Evolutionary conservation across 257 asterid species (phyloP), one percentile per base, ranked within the genome.

Genomic region (Petunia axillaris): DNA sequence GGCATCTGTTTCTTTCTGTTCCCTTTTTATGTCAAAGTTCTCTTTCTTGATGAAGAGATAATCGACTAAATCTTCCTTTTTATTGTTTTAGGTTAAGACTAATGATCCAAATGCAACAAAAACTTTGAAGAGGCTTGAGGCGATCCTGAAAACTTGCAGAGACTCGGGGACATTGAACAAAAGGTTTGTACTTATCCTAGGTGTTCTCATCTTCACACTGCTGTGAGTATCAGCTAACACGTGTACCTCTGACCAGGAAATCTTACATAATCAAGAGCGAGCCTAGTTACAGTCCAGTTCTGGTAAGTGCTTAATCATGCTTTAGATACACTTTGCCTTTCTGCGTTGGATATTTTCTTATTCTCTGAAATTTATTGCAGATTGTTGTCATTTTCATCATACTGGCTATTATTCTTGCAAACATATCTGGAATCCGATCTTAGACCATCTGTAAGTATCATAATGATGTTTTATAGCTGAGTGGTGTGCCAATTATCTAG

Each of bases 21-120:
- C 59, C 16, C 2, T 25, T 25, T 35, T 35, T 8, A 36, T 71
- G 41, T 46, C 77, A 25, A 48, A 50, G 59, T 48, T 48, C 8
- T 25, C 13, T 4, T 50, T 73, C 44, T 35, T 50, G 35, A 73
- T 73, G 62, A 35, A 35, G 25, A 73, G 60, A 0, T 10, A 25
- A 16, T 16, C 43, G 10, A 46, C 77, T 48, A 73, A 71, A 73
- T 10, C 44, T 73, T 3, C 62, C 5, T 50, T 71, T 36, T 38
- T 78, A 38, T 50, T 63, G 48, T 70, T 78, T 5, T 82, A 95
- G 98, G 91, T 92, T 81, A 92, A 90, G 52, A 92, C 88, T 75
- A 88, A 81, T 44, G 97, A 94, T 87, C 99, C 97, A 16, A 96
- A 91, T 84, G 94, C 99, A 81, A 87, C 85, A 84, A 92, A 88